Evolutionary conservation across 768 basidiomycete genomes (phyloP), one percentile per base, ranked within the genome.

Genomic region (Podaxis pistillaris): DNA sequence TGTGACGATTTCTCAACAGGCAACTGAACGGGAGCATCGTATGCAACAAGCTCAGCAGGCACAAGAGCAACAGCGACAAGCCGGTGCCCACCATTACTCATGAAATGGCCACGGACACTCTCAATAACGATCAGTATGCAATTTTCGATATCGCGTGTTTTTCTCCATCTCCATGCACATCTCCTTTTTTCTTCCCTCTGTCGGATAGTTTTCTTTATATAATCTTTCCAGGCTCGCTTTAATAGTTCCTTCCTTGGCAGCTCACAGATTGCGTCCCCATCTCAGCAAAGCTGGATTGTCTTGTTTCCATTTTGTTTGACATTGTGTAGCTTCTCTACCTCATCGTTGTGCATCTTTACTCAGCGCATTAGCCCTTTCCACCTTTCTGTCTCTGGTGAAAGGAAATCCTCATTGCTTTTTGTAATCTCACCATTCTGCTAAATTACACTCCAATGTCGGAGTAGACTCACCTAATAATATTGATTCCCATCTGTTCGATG

Each of bases 1-100:
- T 70, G 86, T 94, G 68, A 94, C 93, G 15, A 80, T 94, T 57
- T 94, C 93, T 46, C 89, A 90, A 67, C 86, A 86, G 69, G 93
- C 86, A 30, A 87, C 86, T 70, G 89, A 93, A 74, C 85, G 87
- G 67, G 84, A 85, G 73, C 82, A 83, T 65, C 75, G 79, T 38
- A 72, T 81, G 70, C 74, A 76, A 28, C 61, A 62, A 28, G 38
- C 37, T 37, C 50, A 51, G 15, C 59, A 60, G 30, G 46, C 57
- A 26, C 60, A 55, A 24, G 53, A 54, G 15, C 53, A 55, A 36
- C 61, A 56, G 8, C 52, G 53, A 24, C 55, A 62, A n/a, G n/a
- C 52, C 28, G 53, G 61, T 15, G 46, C 28, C 17, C 44, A 33
- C 26, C 37, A 61, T 26, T 55, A 46, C 19, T 49, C 44, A 44